phyloP scores from a whole-genome alignment of 1,284 basidiomycete genomes.

The Pseudozyma pruni region DNA sequence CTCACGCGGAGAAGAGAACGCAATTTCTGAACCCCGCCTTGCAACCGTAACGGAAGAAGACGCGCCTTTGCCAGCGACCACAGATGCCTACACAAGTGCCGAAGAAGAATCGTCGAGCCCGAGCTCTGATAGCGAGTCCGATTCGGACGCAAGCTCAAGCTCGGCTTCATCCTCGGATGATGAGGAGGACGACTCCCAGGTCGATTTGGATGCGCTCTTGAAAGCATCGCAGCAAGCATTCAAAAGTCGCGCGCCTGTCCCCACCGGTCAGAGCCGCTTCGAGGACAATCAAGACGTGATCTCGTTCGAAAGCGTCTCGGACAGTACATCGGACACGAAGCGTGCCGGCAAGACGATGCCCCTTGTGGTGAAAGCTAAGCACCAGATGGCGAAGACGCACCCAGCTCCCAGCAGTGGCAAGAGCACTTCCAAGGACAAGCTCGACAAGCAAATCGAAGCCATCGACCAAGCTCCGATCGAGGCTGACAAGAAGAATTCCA shows the following conservation, averaged over 20 bases:
- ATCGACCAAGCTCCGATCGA: slow-evolving; percentile 22
- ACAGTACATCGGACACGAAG: slow-evolving; percentile 6
- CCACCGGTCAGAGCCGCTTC: slow-evolving; percentile 16
- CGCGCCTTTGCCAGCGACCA: neutral
- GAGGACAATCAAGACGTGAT: slow-evolving; percentile 52
- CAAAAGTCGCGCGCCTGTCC: slow-evolving; percentile 17
- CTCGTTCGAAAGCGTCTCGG: slow-evolving; percentile 22
- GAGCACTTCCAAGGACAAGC: slow-evolving; percentile 17
- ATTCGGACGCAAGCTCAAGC: slow-evolving; percentile 13
- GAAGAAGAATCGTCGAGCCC: slow-evolving; percentile 4
- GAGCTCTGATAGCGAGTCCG: slow-evolving; percentile 21
- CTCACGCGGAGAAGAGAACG: neutral
- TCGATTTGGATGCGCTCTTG: slow-evolving; percentile 39
- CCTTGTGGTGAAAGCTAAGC: slow-evolving; percentile 40
- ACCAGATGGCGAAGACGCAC: slow-evolving; percentile 28
- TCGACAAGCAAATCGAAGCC: slow-evolving; percentile 45
- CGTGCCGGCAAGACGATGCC: slow-evolving; percentile 31
- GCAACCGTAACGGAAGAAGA: slow-evolving; percentile 31
- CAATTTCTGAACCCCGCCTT: slow-evolving; percentile 11
- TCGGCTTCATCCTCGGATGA: slow-evolving; percentile 28
- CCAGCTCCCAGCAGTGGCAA: slow-evolving; percentile 3
- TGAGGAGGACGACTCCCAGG: slow-evolving; percentile 7
- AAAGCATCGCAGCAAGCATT: slow-evolving; percentile 48
- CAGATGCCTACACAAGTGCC: neutral
- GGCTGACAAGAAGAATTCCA: slow-evolving; percentile 32